Evolutionary conservation across 805 yeast species (phyloP).

Genomic region (Saccharomycopsis sp.): DNA sequence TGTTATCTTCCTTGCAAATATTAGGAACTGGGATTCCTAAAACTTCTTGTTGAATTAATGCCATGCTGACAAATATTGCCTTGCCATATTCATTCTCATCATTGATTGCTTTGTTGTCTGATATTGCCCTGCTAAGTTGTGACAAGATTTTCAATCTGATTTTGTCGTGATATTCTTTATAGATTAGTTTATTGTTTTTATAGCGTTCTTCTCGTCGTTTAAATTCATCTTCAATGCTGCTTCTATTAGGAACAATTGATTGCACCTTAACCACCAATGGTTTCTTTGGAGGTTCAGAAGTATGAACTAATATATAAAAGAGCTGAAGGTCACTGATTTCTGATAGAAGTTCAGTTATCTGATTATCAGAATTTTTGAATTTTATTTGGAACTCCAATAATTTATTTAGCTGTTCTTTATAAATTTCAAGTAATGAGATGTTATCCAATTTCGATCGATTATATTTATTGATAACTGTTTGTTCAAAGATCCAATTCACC

Average conservation of each 20-base stretch:
- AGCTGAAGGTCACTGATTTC: neutral
- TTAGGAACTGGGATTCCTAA: neutral
- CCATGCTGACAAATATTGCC: neutral
- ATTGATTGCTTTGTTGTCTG: neutral
- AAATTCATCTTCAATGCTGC: neutral
- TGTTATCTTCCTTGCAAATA: neutral
- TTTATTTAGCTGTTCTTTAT: neutral
- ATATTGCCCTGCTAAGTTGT: neutral
- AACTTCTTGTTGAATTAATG: neutral
- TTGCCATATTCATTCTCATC: constrained; percentile 2
- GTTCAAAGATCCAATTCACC: neutral
- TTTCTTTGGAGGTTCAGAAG: neutral
- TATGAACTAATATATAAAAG: neutral
- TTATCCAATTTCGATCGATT: too few relatives aligned
- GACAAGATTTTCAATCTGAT: neutral
- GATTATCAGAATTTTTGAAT: neutral
- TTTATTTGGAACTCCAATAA: neutral
- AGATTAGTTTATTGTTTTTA: neutral
- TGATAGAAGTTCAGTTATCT: neutral
- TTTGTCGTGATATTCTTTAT: neutral
- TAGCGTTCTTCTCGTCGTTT: neutral
- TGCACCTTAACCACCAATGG: neutral
- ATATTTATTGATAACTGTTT: too few relatives aligned
- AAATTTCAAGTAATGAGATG: too few relatives aligned
- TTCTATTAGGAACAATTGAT: neutral